Evolutionary conservation across 2,329 filamentous ascomycete genomes (phyloP), one percentile per base, ranked within the genome.

Genomic region (Catunica adiposa): DNA sequence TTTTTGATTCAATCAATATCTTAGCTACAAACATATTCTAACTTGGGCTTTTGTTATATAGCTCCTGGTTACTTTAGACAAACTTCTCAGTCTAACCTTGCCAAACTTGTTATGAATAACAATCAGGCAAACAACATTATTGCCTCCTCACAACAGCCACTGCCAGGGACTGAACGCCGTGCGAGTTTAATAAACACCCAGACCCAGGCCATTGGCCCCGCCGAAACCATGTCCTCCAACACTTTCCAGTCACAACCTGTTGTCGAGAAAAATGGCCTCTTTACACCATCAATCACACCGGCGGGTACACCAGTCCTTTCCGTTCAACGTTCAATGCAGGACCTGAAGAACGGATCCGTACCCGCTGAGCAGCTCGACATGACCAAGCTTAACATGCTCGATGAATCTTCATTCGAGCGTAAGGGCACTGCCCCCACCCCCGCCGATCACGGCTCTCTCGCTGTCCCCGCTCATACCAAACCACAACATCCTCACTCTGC

Each of bases 61-160:
- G 22, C 56, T 29, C 34, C 53, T 38, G 26, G 47, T 47, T 58
- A 55, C 42, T 58, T 58, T 29, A 64, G 62, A 64, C 67, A 70
- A 63, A 66, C 68, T 58, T 68, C 68, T 58, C 69, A 71, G 57
- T 71, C 69, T 52, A 64, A 64, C 56, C 64, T 72, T 58, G 68
- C 69, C 56, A 71, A 71, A 64, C 65, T 70, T 66, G 70, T 69
- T 66, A 73, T 73, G 70, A 69, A 68, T 66, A 70, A 66, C 62
- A 66, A 69, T 61, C 64, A 52, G 42, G 56, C 53, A 46, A 58
- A 55, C 56, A 52, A 46, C 31, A 47, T 40, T 40, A 7, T 31
- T 34, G 15, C 48, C 26, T n/a, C n/a, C 23, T 26, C 51, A 62
- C 65, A 57, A 66, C 65, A 11, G 62, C 65, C 46, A 59, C 66